Percentiles rank a stretch among this genome's conserved stretches.
Evolutionary conservation across 305 asterid genomes (phyloP).

Genomic region (Andrographis paniculata): DNA sequence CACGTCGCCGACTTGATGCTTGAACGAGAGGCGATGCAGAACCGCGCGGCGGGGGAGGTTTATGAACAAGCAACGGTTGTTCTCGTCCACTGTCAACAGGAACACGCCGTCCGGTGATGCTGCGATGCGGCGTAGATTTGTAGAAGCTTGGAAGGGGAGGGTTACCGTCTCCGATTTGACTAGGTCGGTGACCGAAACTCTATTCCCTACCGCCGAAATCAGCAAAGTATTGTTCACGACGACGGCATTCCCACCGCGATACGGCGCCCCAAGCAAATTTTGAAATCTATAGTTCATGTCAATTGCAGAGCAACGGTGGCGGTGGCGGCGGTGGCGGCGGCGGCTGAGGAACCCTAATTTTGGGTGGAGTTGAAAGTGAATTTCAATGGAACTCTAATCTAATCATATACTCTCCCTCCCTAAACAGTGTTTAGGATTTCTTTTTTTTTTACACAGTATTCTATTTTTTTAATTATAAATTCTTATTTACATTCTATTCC

Average conservation of each 20-base stretch:
- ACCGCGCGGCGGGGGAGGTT: conserved; percentile 76
- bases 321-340: too few relatives aligned
- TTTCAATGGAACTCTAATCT: too few relatives aligned
- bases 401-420: too few relatives aligned
- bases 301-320: too few relatives aligned
- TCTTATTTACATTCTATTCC: too few relatives aligned
- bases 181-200: conserved; percentile 86
- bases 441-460: too few relatives aligned
- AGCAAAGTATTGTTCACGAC: conserved; percentile 47
- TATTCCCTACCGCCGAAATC: conserved; percentile 81
- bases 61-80: conserved; percentile 75
- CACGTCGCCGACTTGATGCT: conserved; percentile 50
- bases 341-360: not conserved
- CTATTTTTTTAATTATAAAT: too few relatives aligned
- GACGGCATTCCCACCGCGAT: conserved; percentile 84
- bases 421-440: too few relatives aligned
- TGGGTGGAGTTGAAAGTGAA: too few relatives aligned
- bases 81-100: conserved; percentile 76
- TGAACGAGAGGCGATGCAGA: conserved; percentile 66
- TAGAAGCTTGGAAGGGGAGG: conserved; percentile 77
- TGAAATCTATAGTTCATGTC: conserved; percentile 78
- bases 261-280: conserved; percentile 96
- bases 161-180: conserved; percentile 69
- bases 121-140: conserved; percentile 72
- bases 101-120: conserved; percentile 83